Percentiles rank a stretch among this genome's conserved stretches.
Conservation (phyloP, 1,284 basidiomycete species). For the Leccinum pachyderme region DNA sequence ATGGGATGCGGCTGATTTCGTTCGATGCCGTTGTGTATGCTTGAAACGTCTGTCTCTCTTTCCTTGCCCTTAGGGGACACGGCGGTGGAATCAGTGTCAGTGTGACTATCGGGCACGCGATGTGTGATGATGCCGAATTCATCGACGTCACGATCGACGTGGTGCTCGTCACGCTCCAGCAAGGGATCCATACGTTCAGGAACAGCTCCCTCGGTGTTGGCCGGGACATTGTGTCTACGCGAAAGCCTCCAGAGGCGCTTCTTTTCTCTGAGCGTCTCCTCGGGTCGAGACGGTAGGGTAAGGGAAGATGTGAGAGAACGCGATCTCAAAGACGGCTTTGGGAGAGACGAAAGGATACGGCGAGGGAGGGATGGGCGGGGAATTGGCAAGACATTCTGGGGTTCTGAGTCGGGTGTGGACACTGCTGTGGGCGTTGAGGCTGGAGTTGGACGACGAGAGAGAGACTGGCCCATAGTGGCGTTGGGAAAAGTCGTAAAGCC, state of each 20-base stretch:
- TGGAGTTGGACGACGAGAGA: conserved; percentile 23
- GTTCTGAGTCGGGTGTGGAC: conserved; percentile 7
- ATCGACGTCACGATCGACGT: conserved; percentile 31
- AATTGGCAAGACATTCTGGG: not conserved
- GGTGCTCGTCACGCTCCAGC: conserved; percentile 28
- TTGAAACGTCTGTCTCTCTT: conserved; percentile 21
- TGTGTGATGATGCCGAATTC: conserved; percentile 33
- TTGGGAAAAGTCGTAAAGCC: not conserved
- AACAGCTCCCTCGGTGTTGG: conserved; percentile 9
- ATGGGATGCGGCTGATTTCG: conserved; percentile 2
- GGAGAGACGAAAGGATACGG: conserved; percentile 29
- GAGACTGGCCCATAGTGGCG: conserved; percentile 28
- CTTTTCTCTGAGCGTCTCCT: conserved; percentile 27
- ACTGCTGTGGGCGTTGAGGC: conserved; percentile 3
- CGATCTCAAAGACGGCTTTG: conserved; percentile 26
- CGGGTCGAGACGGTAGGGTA: conserved; percentile 21
- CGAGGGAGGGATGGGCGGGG: conserved; percentile 24
- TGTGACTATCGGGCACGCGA: conserved; percentile 31
- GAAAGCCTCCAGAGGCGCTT: conserved; percentile 44
- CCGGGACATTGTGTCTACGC: conserved; percentile 16
- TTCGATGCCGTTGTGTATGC: conserved; percentile 7
- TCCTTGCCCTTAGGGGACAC: conserved; percentile 31
- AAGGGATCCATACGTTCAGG: conserved; percentile 11
- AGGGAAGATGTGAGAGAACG: conserved; percentile 14
- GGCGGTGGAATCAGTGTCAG: conserved; percentile 17